Evolutionary conservation across 2,329 filamentous ascomycete species (phyloP), one percentile per base, ranked within the genome.

Genomic region (Alternaria triticimaculans): DNA sequence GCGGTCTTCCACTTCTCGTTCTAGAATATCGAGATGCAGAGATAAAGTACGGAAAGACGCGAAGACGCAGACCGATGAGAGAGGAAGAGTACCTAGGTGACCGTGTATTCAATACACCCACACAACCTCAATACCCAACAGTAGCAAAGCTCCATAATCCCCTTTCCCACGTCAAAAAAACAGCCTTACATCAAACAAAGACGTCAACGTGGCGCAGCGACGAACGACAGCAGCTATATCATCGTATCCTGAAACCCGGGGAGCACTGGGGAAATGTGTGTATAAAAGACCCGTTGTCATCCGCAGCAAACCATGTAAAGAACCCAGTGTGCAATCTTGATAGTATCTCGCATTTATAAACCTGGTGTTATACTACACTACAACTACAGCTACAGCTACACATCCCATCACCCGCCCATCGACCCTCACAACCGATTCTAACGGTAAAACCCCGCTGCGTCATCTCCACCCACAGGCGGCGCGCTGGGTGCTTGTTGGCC

Each of bases 401-500:
- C 12, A 15, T 2, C 33, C 14, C 48, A 33, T 26, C 4, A 8
- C 37, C 23, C 14, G 14, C 37, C 28, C 5, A 25, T n/a, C 44
- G 4, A 43, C 3, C 12, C 28, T 58, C 41, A 55, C 51, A 6
- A 23, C 43, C 50, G 37, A 43, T 60, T 59, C 62, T 72, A 76
- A 15, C 74, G 61, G 37, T 77, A 77, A 49, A 74, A 77, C 0
- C 73, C 61, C 46, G 61, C 45, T 4, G 57, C 73, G 28, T 78
- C 78, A 20, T 80, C 78, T 15, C 72, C 77, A 5, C 71, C 76
- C 1, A 74, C 76, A 0, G 69, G 69, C 2, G 74, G 74, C 8
- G 75, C 75, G 57, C 73, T 75, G 21, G 73, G 72, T 14, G 71
- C 76, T 57, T 75, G 69, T 58, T 75, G 69, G 11, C 73, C 70